Evolutionary conservation across 1,139 yeast genomes (phyloP).

Genomic region (Meyerozyma guilliermondii): DNA sequence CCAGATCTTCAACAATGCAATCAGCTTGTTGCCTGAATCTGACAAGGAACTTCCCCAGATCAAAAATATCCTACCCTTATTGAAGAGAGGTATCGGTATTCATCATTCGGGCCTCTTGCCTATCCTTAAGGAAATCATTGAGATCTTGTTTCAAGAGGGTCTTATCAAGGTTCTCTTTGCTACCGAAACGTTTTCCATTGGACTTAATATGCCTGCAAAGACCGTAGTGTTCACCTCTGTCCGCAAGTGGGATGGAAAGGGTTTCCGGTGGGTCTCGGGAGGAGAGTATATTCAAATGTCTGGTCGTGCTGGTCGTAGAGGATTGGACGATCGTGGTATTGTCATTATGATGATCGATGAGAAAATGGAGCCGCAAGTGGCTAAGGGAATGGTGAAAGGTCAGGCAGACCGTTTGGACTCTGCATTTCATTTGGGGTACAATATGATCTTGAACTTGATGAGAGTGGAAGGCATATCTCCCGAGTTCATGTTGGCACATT

Average conservation of each 20-base stretch:
- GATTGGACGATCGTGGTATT: conserved; percentile 97
- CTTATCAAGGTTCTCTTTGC: conserved; percentile 91
- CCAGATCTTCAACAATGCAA: conserved; percentile 85
- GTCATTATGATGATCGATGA: conserved; percentile 99
- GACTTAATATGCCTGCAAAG: conserved; percentile 96
- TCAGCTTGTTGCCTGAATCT: conserved; percentile 77
- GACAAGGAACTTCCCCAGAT: conserved; percentile 94
- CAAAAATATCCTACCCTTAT: conserved; percentile 78
- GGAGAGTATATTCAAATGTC: conserved; percentile 99
- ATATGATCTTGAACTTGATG: conserved; percentile 92
- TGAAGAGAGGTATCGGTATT: conserved; percentile 94
- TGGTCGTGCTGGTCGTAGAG: conserved; percentile 99
- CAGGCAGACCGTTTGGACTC: conserved; percentile 95
- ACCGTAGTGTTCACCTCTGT: conserved; percentile 97
- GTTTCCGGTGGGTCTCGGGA: conserved; percentile 97
- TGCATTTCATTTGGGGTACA: conserved; percentile 94
- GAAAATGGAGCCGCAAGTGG: conserved; percentile 98
- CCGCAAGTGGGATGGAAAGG: conserved; percentile 96
- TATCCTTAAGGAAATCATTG: conserved; percentile 92
- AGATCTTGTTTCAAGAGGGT: conserved; percentile 95
- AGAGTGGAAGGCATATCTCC: conserved; percentile 98
- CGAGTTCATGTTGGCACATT: conserved; percentile 90
- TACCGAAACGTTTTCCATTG: conserved; percentile 97
- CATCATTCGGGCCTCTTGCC: conserved; percentile 97
- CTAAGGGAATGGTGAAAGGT: conserved; percentile 99